Base-by-base conservation (phyloP, 2,329 filamentous ascomycete species). In the Phaeophleospora eucalypticola region DNA sequence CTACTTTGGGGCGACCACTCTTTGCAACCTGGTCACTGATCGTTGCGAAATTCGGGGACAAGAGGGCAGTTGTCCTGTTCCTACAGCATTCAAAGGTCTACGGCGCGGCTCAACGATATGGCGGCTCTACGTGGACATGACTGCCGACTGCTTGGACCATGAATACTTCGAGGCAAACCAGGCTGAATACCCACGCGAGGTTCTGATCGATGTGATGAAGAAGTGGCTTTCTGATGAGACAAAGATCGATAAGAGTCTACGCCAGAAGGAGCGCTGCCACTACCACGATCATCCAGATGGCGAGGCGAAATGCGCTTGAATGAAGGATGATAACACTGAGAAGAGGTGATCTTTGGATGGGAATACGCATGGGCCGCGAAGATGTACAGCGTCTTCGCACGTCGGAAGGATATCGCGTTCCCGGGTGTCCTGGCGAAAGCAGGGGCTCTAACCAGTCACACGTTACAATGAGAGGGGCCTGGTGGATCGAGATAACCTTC, bases 271-370 rank as follows among this genome's bases (percentile, higher is more conserved):
- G 9, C 38, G 38, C 38, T 44, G 41, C 33, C 20, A 44, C 17
- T 44, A 44, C 33, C 33, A 36, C 19, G 33, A 44, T n/a, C 41
- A 44, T 19, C 10, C 16, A 4, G 18, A 29, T 12, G 21, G 41
- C 33, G 34, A 37, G 12, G 7, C n/a, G n/a, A 27, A 24, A 15
- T 36, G 21, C 32, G 24, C 17, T 17, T 43, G 32, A 21, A 10
- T n/a, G n/a, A 14, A 20, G n/a, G n/a, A n/a, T n/a, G n/a, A n/a
- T n/a, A n/a, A n/a, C n/a, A n/a, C n/a, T n/a, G n/a, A n/a, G n/a
- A n/a, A n/a, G n/a, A n/a, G n/a, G n/a, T n/a, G n/a, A n/a, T n/a
- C n/a, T n/a, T n/a, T n/a, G n/a, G n/a, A n/a, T n/a, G n/a, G n/a
- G n/a, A n/a, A n/a, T n/a, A n/a, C n/a, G n/a, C n/a, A n/a, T n/a